Evolutionary conservation across 1,139 yeast genomes (phyloP).

Genomic region (Scheffersomyces cryptocercus): DNA sequence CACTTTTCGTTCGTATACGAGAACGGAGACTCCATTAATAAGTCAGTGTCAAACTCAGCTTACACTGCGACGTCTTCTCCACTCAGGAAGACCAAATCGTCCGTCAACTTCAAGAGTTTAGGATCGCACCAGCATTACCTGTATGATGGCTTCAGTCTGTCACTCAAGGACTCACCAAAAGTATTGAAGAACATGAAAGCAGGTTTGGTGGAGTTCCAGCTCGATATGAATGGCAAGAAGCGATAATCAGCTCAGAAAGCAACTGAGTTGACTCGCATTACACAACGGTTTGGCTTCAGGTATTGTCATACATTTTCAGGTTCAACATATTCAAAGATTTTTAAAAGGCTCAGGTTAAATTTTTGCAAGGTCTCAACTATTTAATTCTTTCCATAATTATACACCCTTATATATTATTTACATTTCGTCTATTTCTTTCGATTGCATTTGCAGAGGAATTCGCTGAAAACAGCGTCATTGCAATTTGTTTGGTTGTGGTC

Average conservation of each 20-base stretch:
- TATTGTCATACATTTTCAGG: neutral
- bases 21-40: conserved; percentile 11
- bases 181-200: conserved; percentile 34
- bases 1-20: conserved; percentile 23
- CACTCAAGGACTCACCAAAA: conserved; percentile 13
- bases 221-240: conserved; percentile 17
- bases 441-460: neutral
- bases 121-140: conserved; percentile 12
- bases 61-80: conserved; percentile 2
- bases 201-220: conserved; percentile 40
- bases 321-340: conserved; percentile 1
- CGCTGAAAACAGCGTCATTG: no score
- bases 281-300: neutral
- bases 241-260: neutral
- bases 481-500: no score
- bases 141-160: conserved; percentile 8
- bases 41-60: conserved; percentile 3
- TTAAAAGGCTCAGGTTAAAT: conserved; percentile 1
- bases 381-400: neutral
- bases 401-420: neutral
- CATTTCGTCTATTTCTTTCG: neutral
- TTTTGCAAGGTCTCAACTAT: conserved; percentile 2
- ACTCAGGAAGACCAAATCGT: conserved; percentile 17
- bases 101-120: conserved; percentile 11
- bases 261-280: neutral